Percentiles rank a stretch among this genome's conserved stretches.
Evolutionary conservation across 192 early-diverging fungal species (phyloP).

Genomic region (Lunasporangiospora selenospora): DNA sequence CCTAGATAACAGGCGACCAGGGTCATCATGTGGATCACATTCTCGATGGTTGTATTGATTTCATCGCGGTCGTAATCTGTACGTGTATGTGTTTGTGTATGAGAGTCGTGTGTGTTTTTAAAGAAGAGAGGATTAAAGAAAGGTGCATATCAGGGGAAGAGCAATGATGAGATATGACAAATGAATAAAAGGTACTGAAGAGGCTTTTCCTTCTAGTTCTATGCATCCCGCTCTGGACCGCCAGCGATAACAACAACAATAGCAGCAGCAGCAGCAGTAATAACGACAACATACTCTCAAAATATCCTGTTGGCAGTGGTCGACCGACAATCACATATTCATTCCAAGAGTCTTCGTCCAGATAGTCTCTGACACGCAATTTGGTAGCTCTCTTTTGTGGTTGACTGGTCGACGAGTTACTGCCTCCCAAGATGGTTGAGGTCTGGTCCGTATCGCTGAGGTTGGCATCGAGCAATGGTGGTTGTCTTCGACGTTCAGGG

Average conservation of each 20-base stretch:
- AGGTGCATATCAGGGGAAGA: no score
- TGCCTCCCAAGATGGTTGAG: no score
- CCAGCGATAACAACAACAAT: background rate
- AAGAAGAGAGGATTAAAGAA: slow-evolving; percentile 4
- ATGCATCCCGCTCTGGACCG: no score
- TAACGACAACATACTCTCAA: slow-evolving; percentile 30
- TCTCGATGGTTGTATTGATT: slow-evolving; percentile 60
- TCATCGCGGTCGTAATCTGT: slow-evolving; percentile 52
- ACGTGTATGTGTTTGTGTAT: background rate
- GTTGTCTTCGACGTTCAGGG: slow-evolving; percentile 14
- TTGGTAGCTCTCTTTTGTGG: slow-evolving; percentile 27
- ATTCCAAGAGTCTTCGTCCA: slow-evolving; percentile 47
- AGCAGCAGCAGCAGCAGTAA: background rate
- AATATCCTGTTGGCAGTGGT: slow-evolving; percentile 47
- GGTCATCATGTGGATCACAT: slow-evolving; percentile 57
- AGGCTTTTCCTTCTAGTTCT: no score
- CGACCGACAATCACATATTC: slow-evolving; percentile 48
- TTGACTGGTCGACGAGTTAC: slow-evolving; percentile 15
- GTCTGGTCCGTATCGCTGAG: background rate
- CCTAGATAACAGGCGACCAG: slow-evolving; percentile 59
- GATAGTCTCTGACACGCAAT: slow-evolving; percentile 34
- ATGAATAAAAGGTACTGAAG: no score
- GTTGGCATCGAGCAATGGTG: background rate
- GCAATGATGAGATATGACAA: no score
- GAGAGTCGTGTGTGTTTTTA: no score